Conservation (phyloP, 2,329 filamentous ascomycete genomes). For the Aspergillus amoenus region DNA sequence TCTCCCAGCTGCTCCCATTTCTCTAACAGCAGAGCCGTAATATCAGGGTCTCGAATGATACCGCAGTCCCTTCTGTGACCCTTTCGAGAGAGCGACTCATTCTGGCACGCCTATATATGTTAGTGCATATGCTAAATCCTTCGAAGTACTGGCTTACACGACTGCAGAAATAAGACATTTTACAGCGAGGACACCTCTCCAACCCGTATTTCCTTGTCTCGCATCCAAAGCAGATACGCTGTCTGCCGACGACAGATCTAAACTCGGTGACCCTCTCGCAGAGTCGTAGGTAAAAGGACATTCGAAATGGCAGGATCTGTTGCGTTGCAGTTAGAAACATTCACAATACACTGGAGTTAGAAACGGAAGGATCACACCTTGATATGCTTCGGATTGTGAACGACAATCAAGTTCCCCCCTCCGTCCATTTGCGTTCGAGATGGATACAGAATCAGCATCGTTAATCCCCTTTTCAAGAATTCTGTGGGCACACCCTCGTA, state of each 20-base stretch:
- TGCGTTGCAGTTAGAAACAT: background rate
- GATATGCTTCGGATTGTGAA: background rate
- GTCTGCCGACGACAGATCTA: background rate
- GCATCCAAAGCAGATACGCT: background rate
- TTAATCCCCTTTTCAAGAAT: background rate
- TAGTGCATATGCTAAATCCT: background rate
- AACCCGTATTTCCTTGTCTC: background rate
- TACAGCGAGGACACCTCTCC: background rate
- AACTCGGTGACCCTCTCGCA: background rate
- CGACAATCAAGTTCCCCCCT: background rate
- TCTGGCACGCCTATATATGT: background rate
- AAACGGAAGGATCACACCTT: background rate
- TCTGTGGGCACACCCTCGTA: background rate
- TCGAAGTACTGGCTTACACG: background rate
- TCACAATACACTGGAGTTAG: no score
- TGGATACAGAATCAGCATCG: background rate
- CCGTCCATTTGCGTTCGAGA: background rate
- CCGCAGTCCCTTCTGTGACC: background rate
- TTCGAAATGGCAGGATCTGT: background rate
- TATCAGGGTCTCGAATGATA: background rate
- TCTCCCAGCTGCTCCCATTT: background rate
- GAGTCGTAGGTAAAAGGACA: background rate
- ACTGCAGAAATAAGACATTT: background rate
- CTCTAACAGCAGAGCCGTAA: background rate
- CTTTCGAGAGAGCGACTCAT: background rate